phyloP scores from a whole-genome alignment of 2,329 filamentous ascomycete genomes.

The Trichoderma harzianum region DNA sequence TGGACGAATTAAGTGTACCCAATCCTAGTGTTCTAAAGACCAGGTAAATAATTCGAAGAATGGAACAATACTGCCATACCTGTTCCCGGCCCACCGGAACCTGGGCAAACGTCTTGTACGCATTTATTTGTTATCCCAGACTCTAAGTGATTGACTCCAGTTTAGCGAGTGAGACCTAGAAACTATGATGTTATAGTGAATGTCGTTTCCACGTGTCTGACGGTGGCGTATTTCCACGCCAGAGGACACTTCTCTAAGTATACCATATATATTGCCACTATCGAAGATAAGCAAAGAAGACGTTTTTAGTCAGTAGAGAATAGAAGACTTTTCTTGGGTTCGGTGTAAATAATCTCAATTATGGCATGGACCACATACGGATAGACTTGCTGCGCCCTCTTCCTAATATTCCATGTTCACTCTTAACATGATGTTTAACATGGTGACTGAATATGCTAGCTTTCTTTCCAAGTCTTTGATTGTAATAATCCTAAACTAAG shows the following conservation, averaged over 20 bases:
- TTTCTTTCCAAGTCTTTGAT: not conserved
- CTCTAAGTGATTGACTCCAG: too few species aligned
- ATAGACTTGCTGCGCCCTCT: not conserved
- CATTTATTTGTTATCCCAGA: too few species aligned
- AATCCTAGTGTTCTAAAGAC: too few species aligned
- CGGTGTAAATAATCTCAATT: not conserved
- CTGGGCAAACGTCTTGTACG: too few species aligned
- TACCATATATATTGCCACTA: not conserved
- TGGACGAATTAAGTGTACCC: too few species aligned
- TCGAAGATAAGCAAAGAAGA: not conserved
- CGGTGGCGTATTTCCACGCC: too few species aligned
- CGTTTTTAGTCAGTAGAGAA: not conserved
- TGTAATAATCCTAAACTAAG: not conserved
- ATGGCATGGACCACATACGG: not conserved
- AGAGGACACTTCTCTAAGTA: not conserved
- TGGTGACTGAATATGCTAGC: not conserved
- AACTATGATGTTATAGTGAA: too few species aligned
- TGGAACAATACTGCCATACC: too few species aligned
- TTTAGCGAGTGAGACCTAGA: too few species aligned
- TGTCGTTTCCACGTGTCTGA: too few species aligned
- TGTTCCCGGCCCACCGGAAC: too few species aligned
- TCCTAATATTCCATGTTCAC: not conserved
- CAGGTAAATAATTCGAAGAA: too few species aligned
- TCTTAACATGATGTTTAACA: not conserved
- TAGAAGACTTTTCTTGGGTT: not conserved